Evolutionary conservation across 306 rosid species (phyloP).

Genomic region (Hippophae gyantsensis): DNA sequence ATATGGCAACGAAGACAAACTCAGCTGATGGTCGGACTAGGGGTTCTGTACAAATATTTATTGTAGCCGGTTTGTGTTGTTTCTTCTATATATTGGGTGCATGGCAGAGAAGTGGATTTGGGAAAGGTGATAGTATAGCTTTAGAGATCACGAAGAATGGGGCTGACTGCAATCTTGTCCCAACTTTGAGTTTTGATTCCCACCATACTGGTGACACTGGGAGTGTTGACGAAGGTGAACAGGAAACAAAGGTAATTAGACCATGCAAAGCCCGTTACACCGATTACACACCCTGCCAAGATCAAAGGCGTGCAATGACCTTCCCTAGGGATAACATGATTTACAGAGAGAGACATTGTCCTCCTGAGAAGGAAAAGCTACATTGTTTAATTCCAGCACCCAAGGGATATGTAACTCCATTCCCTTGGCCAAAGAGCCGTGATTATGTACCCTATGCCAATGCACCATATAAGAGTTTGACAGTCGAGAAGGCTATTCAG

Average conservation of each 20-base stretch:
- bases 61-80: constrained; percentile 77
- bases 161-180: constrained; percentile 48
- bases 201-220: constrained; percentile 74
- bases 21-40: constrained; percentile 74
- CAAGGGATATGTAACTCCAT: constrained; percentile 89
- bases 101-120: constrained; percentile 96
- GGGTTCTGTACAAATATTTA: constrained; percentile 68
- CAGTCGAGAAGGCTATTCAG: constrained; percentile 96
- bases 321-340: constrained; percentile 74
- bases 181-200: constrained; percentile 65
- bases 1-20: constrained; percentile 61
- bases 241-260: constrained; percentile 40
- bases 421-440: constrained; percentile 96
- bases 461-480: constrained; percentile 94
- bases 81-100: constrained; percentile 88
- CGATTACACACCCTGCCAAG: constrained; percentile 96
- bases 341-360: constrained; percentile 90
- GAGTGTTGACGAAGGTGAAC: constrained; percentile 38
- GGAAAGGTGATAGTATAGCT: constrained; percentile 86
- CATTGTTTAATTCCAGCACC: constrained; percentile 95
- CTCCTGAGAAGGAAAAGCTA: constrained; percentile 66
- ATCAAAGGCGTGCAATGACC: constrained; percentile 88
- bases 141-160: constrained; percentile 57
- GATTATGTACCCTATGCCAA: constrained; percentile 96
- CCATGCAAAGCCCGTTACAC: constrained; percentile 43